A percentile compares a stretch with the other conserved stretches of the same genome.
Conservation (phyloP, 306 rosid genomes). For the Sicyos baderoa region DNA sequence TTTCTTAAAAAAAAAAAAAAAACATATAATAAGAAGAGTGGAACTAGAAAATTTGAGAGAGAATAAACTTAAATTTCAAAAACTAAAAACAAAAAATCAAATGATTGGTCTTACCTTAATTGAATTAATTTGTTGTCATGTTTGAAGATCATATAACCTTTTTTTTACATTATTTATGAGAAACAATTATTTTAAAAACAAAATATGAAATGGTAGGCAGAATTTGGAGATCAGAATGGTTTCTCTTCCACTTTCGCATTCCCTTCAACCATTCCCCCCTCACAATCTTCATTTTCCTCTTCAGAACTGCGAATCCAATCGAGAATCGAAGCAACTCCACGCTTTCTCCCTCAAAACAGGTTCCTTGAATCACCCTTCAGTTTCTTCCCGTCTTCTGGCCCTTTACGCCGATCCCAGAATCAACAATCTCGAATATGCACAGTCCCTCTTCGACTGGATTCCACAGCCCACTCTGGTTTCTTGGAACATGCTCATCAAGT, state of each 20-base stretch:
- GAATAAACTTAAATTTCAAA: too few relatives aligned
- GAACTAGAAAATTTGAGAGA: too few relatives aligned
- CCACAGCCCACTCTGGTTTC: slow-evolving; percentile 30
- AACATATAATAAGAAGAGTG: too few relatives aligned
- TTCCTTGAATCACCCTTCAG: slow-evolving; percentile 30
- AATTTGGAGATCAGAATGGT: too few relatives aligned
- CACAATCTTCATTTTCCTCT: slow-evolving; percentile 21
- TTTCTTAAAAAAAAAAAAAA: too few relatives aligned
- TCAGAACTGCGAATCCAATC: slow-evolving; percentile 24
- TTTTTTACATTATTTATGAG: too few relatives aligned
- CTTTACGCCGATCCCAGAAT: slow-evolving; percentile 41
- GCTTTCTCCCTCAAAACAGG: slow-evolving; percentile 40
- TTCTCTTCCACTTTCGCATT: slow-evolving; percentile 21
- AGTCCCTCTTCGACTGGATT: slow-evolving; percentile 30
- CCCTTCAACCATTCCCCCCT: slow-evolving; percentile 15
- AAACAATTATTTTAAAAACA: too few relatives aligned
- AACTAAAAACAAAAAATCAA: too few relatives aligned
- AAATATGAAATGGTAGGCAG: too few relatives aligned
- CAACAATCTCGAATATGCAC: slow-evolving; percentile 40
- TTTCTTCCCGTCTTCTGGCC: slow-evolving; percentile 34
- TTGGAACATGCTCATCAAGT: slow-evolving; percentile 41
- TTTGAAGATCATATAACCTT: too few relatives aligned
- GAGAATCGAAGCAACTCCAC: slow-evolving; percentile 33
- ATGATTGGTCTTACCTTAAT: too few relatives aligned
- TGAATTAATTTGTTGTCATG: too few relatives aligned